phyloP scores from a whole-genome alignment of 257 asterid genomes.

The Solanum ahanhuiri region DNA sequence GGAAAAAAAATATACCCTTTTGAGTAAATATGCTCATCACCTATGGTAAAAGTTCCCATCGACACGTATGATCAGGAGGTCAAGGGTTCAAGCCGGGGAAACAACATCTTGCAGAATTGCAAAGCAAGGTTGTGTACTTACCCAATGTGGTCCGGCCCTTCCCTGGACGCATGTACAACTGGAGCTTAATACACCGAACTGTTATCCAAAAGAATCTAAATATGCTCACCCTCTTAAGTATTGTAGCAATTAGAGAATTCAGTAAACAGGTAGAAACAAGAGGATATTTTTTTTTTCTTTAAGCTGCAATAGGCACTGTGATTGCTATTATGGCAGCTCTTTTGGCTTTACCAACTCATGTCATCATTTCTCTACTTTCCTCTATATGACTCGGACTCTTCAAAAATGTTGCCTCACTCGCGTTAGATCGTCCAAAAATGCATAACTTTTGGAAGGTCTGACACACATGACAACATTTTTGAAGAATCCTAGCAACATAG shows the following conservation, averaged over 20 bases:
- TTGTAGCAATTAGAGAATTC: background rate
- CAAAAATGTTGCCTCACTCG: background rate
- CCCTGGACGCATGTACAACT: rapidly evolving
- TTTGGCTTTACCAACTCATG: background rate
- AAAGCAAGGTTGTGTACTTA: background rate
- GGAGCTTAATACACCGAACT: background rate
- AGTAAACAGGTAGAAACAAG: background rate
- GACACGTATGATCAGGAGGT: background rate
- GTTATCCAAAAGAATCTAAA: background rate
- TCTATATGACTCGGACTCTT: background rate
- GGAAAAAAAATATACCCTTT: background rate
- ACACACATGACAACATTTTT: background rate
- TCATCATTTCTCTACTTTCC: background rate
- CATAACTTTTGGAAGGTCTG: background rate
- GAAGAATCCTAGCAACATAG: background rate
- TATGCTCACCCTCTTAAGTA: background rate
- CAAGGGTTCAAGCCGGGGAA: background rate
- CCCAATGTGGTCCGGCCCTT: background rate
- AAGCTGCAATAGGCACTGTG: background rate
- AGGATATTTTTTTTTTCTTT: background rate
- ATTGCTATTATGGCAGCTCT: background rate
- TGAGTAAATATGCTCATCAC: background rate
- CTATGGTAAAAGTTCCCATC: background rate
- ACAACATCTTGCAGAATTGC: background rate
- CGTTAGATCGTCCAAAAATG: background rate